Evolutionary conservation across 1,139 yeast genomes (phyloP), one percentile per base, ranked within the genome.

Genomic region (Geotrichum histeridarum): DNA sequence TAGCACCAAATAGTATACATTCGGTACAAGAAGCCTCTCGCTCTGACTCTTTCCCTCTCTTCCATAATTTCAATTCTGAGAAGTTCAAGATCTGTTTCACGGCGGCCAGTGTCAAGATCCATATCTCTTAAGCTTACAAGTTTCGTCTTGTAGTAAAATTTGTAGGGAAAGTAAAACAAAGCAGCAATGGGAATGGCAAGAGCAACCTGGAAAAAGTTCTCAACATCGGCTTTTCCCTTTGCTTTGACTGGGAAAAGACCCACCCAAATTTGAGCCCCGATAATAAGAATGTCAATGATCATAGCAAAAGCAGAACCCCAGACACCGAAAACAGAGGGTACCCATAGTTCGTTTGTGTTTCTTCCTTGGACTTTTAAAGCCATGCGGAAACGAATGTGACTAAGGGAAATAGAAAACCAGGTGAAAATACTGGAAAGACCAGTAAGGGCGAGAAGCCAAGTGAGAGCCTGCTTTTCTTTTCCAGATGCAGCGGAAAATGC

Each of bases 371-470:
- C 77, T 41, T 70, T 69, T 73, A 89, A 76, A 1, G 95, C 96
- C 53, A 76, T 69, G 74, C 96, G 82, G 73, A 88, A 87, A 68
- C 95, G 79, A 57, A 88, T 74, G 63, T 84, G 94, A 62, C 89
- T 82, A 54, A 85, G 67, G 66, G 84, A 81, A 63, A 89, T 86
- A 17, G 91, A 82, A 42, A 82, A 82, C 95, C 95, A 88, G 8
- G 94, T 86, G 70, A 87, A 87, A 56, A 89, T 76, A 1, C 95
- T 84, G 45, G 94, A 84, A 60, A 88, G 79, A 57, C 95, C 94
- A 14, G 95, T 85, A 49, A 90, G 74, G 31, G 96, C 87, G 67
- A 87, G 74, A 65, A 89, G 74, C 96, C 96, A 89, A 61, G 74
- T 75, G 70, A 89, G 89, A n/a, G 88, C 87, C 36, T 75, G 77